Conservation (phyloP, 805 yeast genomes). For the Candida sanyiensis region DNA sequence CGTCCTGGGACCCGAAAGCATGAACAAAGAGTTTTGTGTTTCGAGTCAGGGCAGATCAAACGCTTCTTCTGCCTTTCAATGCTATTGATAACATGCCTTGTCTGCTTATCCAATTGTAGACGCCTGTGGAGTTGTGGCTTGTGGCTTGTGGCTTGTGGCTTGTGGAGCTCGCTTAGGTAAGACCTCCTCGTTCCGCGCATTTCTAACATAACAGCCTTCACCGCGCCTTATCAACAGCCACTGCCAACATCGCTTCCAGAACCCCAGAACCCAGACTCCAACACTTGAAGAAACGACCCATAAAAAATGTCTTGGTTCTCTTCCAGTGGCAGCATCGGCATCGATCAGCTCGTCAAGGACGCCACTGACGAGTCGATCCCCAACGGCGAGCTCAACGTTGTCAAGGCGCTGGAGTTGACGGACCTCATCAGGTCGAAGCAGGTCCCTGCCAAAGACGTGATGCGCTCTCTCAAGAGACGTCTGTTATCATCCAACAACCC, state of each 20-base stretch:
- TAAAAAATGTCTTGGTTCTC: slow-evolving; percentile 26
- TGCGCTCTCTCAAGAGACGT: slow-evolving; percentile 77
- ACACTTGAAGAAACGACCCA: not conserved
- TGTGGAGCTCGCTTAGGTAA: too few species aligned
- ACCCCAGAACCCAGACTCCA: not conserved
- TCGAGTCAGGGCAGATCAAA: too few species aligned
- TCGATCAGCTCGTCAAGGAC: slow-evolving; percentile 56
- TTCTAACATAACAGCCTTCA: not conserved
- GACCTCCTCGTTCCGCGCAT: too few species aligned
- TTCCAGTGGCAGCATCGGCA: slow-evolving; percentile 8
- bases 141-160: too few species aligned
- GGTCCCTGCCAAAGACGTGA: slow-evolving; percentile 72
- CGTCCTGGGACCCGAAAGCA: too few species aligned
- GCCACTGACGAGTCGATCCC: slow-evolving; percentile 92
- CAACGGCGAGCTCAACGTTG: slow-evolving; percentile 78
- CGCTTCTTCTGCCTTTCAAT: too few species aligned
- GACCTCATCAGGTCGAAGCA: slow-evolving; percentile 81
- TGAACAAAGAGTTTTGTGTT: too few species aligned
- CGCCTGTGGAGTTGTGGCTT: too few species aligned
- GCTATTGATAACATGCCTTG: too few species aligned
- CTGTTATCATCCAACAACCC: slow-evolving; percentile 65
- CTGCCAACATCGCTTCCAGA: not conserved
- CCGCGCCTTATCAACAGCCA: not conserved
- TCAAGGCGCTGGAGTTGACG: slow-evolving; percentile 74
- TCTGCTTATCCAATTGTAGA: too few species aligned